Conservation (phyloP, 306 rosid genomes). For the Gleditsia sinensis region DNA sequence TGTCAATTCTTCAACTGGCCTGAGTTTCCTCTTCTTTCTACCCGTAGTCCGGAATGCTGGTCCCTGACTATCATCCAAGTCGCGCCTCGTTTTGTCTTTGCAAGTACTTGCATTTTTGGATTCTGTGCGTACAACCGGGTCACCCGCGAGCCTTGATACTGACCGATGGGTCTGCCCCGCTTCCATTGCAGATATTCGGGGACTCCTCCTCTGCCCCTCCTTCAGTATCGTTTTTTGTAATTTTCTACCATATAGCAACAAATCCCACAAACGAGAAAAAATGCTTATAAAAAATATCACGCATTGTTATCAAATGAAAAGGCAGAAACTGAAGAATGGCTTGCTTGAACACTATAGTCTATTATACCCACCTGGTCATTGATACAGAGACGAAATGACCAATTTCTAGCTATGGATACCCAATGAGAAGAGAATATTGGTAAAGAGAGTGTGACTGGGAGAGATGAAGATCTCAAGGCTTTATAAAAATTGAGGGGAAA, state of each 20-base stretch:
- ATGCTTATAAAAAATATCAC: conserved; percentile 15
- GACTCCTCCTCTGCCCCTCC: conserved; percentile 62
- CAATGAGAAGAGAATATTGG: neutral
- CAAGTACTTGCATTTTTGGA: neutral
- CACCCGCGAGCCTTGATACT: neutral
- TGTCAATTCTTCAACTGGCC: conserved; percentile 37
- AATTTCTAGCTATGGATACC: neutral
- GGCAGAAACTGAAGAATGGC: neutral
- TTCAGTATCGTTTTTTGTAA: conserved; percentile 35
- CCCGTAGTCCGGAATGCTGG: conserved; percentile 50
- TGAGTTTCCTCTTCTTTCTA: conserved; percentile 44
- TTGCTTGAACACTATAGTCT: neutral
- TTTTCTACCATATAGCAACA: conserved; percentile 28
- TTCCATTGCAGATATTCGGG: conserved; percentile 49
- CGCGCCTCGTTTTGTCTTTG: neutral
- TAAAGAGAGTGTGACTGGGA: neutral
- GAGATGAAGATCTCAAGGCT: neutral
- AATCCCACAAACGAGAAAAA: conserved; percentile 19
- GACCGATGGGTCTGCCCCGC: conserved; percentile 29
- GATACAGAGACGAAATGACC: neutral
- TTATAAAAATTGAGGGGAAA: conserved; percentile 3
- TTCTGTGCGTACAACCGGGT: neutral
- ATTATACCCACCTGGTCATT: conserved; percentile 58
- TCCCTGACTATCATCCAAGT: conserved; percentile 34
- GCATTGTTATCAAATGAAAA: neutral